Evolutionary conservation across 2,329 filamentous ascomycete genomes (phyloP), one percentile per base, ranked within the genome.

Genomic region (Sporothrix pseudoabietina): DNA sequence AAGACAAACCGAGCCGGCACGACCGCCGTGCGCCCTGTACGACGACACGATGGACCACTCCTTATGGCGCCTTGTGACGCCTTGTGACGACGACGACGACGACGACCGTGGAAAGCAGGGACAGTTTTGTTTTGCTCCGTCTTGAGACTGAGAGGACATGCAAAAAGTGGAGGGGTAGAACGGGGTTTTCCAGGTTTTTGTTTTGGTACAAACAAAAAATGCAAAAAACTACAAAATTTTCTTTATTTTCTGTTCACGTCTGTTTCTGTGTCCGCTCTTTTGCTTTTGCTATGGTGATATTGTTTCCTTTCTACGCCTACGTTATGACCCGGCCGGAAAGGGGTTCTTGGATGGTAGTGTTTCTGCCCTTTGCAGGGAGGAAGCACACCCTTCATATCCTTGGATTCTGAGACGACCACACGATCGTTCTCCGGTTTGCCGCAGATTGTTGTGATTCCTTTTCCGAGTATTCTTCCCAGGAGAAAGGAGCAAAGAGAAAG

Each of bases 371-470:
- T 16, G 3, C 65, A 8, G 8, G 44, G 47, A 5, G 26, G 2
- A 41, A 35, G 6, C 16, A 66, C 61, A 1, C 26, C 26, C 76
- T 79, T 78, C 77, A 82, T 85, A 82, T 82, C 82, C 84, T 83
- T 83, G 86, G 84, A 87, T 83, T 84, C 84, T 86, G 85, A 82
- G 83, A 80, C 66, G 66, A 69, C 66, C 86, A 86, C 75, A 79
- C 77, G 87, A 88, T 87, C 86, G 87, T 80, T 79, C 82, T 83
- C 83, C 85, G 76, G 52, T 83, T 68, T 71, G 87, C 87, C 87
- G 87, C 82, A 89, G 84, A 89, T 87, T 80, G 79, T 87, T 75
- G 69, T 22, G 14, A 26, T 55, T 22, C 22, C 10, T 35, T 19
- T 16, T 32, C 6, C 47, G 8, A 22, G 52, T 54, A 54, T 32